Evolutionary conservation across 805 yeast genomes (phyloP), one percentile per base, ranked within the genome.

Genomic region (Hanseniaspora meyeri): DNA sequence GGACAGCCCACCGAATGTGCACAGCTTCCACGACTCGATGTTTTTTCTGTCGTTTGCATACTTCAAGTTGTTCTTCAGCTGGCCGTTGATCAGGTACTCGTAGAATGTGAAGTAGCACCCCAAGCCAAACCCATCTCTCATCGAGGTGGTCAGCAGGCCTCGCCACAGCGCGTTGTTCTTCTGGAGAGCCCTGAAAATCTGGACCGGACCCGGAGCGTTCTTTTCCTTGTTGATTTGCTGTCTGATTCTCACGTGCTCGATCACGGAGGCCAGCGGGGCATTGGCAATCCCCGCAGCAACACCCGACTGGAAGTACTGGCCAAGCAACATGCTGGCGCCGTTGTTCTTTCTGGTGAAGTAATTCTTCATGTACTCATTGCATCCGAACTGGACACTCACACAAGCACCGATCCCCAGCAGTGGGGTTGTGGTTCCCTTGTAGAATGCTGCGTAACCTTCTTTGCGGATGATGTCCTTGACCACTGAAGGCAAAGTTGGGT

Each of bases 351-450:
- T 76, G 24, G 66, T 66, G 51, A 85, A 89, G 59, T 76, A 72
- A 64, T 97, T 76, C 71, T 93, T 93, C 96, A 91, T 88, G 65
- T 77, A 84, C 69, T 93, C 97, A 65, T 90, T 90, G 39, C 88
- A 95, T 48, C 96, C 93, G 66, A 93, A 93, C 70, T 93, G 98
- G 43, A 91, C 86, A 9, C 96, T 87, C 12, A 93, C 97, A 75
- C 97, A 90, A 0, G 95, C 96, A 52, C 98, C 98, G n/a, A 91
- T 87, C 12, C 98, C 98, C 38, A 91, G 69, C 62, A 93, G 74
- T 20, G 98, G 98, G 1, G 97, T 90, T 62, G 89, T 65, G 1
- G 96, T 89, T 38, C 98, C 98, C 69, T 95, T 83, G 69, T 93
- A 93, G 65, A 93, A 87, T 0, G 95, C 98, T 39, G 72, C 58